phyloP scores from a whole-genome alignment of 208 protist genomes.

The Acanthamoeba castellanii region DNA sequence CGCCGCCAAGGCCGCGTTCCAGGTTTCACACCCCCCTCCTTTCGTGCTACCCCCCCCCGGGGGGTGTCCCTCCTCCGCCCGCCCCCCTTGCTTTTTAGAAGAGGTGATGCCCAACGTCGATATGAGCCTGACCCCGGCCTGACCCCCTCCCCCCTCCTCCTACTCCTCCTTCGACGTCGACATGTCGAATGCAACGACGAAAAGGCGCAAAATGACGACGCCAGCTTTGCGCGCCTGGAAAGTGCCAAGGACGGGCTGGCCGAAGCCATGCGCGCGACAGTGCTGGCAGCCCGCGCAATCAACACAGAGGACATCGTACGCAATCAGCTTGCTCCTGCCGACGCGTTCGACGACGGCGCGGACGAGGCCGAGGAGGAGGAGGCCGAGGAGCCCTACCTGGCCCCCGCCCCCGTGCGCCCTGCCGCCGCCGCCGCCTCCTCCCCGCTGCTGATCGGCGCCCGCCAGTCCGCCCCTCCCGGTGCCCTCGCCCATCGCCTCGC shows the following conservation, averaged over 20 bases:
- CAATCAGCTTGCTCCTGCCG: neutral
- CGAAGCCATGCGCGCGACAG: neutral
- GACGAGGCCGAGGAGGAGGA: neutral
- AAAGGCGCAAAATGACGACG: constrained; percentile 8
- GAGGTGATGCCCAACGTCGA: no score
- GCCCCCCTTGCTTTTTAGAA: no score
- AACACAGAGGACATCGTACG: constrained; percentile 56
- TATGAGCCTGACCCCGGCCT: no score
- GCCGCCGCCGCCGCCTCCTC: neutral
- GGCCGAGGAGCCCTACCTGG: neutral
- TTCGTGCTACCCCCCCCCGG: neutral
- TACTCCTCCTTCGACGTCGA: no score
- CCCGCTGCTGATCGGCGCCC: neutral
- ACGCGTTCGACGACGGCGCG: neutral
- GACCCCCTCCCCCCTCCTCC: no score
- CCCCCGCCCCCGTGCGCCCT: neutral
- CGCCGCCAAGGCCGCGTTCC: constrained; percentile 21
- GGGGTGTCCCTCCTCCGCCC: neutral
- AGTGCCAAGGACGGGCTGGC: constrained; percentile 31
- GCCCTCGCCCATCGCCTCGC: neutral
- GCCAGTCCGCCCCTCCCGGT: neutral
- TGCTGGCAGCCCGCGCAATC: constrained; percentile 20
- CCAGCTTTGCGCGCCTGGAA: constrained; percentile 28
- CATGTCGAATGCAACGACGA: no score
- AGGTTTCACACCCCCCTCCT: neutral